Conservation (phyloP, 139 green algal species). For the Marvania coccoides region DNA sequence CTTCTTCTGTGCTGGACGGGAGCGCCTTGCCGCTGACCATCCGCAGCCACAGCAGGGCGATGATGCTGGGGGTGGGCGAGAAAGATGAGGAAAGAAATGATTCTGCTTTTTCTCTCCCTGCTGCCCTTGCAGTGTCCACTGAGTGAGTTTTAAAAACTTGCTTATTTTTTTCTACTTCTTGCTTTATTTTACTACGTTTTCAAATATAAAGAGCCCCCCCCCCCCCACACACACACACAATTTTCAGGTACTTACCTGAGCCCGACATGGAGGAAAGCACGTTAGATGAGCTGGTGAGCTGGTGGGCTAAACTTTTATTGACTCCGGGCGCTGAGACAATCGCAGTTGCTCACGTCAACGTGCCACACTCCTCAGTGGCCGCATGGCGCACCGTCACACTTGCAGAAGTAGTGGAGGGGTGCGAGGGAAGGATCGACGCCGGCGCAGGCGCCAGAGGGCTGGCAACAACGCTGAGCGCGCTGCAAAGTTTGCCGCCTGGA, state of each 20-base stretch:
- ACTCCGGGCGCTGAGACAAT: background rate
- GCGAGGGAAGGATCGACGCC: too few relatives aligned
- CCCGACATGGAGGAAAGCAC: conserved; percentile 3
- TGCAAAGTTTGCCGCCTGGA: too few relatives aligned
- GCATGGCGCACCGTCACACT: background rate
- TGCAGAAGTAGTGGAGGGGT: too few relatives aligned
- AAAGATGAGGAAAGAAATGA: background rate
- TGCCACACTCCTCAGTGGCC: background rate
- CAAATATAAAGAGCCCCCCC: too few relatives aligned
- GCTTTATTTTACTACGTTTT: too few relatives aligned
- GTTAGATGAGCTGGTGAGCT: background rate
- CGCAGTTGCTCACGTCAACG: background rate
- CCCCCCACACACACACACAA: too few relatives aligned
- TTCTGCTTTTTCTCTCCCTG: background rate
- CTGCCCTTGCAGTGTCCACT: background rate
- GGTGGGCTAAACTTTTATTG: conserved; percentile 9
- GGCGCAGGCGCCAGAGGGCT: too few relatives aligned
- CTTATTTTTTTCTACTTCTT: too few relatives aligned
- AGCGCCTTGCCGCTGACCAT: background rate
- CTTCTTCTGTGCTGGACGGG: background rate
- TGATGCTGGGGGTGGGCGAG: background rate
- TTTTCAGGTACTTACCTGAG: conserved; percentile 10
- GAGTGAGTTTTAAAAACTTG: too few relatives aligned
- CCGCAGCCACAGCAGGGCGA: background rate
- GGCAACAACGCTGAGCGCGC: too few relatives aligned